Percentiles rank a stretch among this genome's conserved stretches.
Evolutionary conservation across 805 yeast species (phyloP).

Genomic region (Ogataea naganishii): DNA sequence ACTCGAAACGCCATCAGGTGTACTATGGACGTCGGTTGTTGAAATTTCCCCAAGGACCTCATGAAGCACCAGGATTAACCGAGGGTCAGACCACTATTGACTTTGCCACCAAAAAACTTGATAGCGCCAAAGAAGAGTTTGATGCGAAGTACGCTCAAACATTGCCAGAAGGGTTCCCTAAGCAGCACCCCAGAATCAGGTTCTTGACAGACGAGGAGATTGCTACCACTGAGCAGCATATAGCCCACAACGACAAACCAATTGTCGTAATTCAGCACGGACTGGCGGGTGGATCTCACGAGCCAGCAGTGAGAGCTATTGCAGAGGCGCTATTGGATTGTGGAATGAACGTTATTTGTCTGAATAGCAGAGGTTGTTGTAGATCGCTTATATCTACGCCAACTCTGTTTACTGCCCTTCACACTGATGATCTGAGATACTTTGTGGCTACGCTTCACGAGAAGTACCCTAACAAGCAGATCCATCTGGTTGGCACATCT

Average conservation of each 20-base stretch:
- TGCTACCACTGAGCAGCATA: slow-evolving; percentile 19
- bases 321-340: slow-evolving; percentile 32
- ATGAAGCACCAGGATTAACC: slow-evolving; percentile 9
- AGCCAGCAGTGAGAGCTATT: slow-evolving; percentile 57
- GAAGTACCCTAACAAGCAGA: slow-evolving; percentile 51
- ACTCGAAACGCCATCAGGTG: slow-evolving; percentile 30
- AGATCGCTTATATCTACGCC: slow-evolving; percentile 66
- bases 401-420: slow-evolving; percentile 54
- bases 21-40: slow-evolving; percentile 37
- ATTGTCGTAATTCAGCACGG: slow-evolving; percentile 62
- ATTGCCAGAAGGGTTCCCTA: slow-evolving; percentile 44
- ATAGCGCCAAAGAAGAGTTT: slow-evolving; percentile 16
- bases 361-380: slow-evolving; percentile 73
- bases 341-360: slow-evolving; percentile 45
- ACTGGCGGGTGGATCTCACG: slow-evolving; percentile 74
- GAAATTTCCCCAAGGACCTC: slow-evolving; percentile 26
- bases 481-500: slow-evolving; percentile 63
- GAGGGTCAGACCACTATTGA: slow-evolving; percentile 40
- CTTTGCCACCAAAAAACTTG: slow-evolving; percentile 29
- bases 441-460: slow-evolving; percentile 40
- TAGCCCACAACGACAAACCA: slow-evolving; percentile 37
- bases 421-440: slow-evolving; percentile 62
- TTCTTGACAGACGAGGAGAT: slow-evolving; percentile 42
- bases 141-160: slow-evolving; percentile 27
- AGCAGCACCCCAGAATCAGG: slow-evolving; percentile 62